Conservation (phyloP, 2,329 filamentous ascomycete genomes). For the Byssothecium circinans region DNA sequence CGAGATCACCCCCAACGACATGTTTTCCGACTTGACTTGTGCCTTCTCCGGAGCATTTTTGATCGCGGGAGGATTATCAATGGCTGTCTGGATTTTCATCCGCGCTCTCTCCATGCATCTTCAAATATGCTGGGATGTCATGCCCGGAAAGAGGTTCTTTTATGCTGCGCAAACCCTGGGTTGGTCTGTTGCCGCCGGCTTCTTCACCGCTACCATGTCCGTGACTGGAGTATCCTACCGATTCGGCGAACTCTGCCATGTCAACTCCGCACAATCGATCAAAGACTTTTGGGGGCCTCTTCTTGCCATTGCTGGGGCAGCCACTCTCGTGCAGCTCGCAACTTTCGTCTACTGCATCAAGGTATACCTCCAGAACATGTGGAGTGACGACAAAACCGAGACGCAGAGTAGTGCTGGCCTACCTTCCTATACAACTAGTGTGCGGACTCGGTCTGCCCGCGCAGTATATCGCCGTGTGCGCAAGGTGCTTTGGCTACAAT, state of each 20-base stretch:
- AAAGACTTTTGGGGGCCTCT: constrained; percentile 89
- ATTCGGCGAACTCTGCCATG: constrained; percentile 88
- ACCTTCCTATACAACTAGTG: constrained; percentile 68
- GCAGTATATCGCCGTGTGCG: constrained; percentile 86
- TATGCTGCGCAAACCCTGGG: constrained; percentile 77
- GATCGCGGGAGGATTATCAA: constrained; percentile 81
- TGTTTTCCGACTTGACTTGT: constrained; percentile 79
- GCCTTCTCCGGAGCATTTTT: constrained; percentile 86
- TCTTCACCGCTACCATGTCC: constrained; percentile 74
- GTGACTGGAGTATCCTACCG: constrained; percentile 93
- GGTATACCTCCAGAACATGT: constrained; percentile 83
- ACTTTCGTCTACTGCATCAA: constrained; percentile 88
- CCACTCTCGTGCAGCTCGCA: constrained; percentile 77
- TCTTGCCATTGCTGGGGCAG: constrained; percentile 73
- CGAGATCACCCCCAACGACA: constrained; percentile 88
- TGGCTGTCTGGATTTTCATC: constrained; percentile 87
- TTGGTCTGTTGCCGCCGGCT: constrained; percentile 79
- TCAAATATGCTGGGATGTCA: constrained; percentile 96
- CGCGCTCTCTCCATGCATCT: constrained; percentile 89
- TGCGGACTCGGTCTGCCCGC: constrained; percentile 77
- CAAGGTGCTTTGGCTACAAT: constrained; percentile 87
- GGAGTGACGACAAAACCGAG: constrained; percentile 70
- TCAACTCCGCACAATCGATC: constrained; percentile 85
- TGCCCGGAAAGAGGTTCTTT: constrained; percentile 88
- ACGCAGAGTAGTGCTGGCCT: constrained; percentile 64